Conservation (phyloP, 768 basidiomycete species). For the Tylopilus plumbeoviolaceoides region DNA sequence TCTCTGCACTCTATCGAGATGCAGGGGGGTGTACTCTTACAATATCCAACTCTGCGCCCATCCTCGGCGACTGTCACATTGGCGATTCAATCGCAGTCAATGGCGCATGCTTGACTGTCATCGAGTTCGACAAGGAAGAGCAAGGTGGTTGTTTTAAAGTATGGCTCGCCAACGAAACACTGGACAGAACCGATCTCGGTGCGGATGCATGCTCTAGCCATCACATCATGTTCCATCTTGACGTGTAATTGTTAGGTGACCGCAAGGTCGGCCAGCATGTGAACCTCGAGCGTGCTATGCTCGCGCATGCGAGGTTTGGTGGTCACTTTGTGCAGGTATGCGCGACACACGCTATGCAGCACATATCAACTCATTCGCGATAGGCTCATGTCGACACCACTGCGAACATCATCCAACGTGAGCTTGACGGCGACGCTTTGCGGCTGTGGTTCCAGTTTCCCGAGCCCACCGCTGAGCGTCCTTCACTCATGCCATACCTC, state of each 20-base stretch:
- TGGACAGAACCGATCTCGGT: constrained; percentile 90
- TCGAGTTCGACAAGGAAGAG: constrained; percentile 62
- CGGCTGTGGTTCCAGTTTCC: constrained; percentile 78
- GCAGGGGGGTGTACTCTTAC: constrained; percentile 78
- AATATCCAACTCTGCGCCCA: constrained; percentile 63
- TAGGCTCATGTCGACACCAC: constrained; percentile 95
- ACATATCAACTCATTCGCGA: background rate
- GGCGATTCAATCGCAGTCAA: constrained; percentile 95
- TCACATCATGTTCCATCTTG: background rate
- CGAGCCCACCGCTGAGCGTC: constrained; percentile 50
- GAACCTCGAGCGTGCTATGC: constrained; percentile 95
- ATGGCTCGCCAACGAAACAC: constrained; percentile 94
- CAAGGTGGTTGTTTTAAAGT: constrained; percentile 85
- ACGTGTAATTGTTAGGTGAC: constrained; percentile 51
- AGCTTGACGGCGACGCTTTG: constrained; percentile 82
- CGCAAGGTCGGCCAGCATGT: constrained; percentile 73
- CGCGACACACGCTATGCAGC: background rate
- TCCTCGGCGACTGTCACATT: constrained; percentile 84
- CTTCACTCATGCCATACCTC: constrained; percentile 73
- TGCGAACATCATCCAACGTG: constrained; percentile 63
- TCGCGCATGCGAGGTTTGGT: constrained; percentile 85
- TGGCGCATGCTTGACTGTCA: constrained; percentile 88
- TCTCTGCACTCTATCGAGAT: constrained; percentile 61
- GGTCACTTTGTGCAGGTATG: constrained; percentile 96
- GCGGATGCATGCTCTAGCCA: constrained; percentile 6